Evolutionary conservation across 192 early-diverging fungal genomes (phyloP).

Genomic region (Phlyctochytrium bullatum): DNA sequence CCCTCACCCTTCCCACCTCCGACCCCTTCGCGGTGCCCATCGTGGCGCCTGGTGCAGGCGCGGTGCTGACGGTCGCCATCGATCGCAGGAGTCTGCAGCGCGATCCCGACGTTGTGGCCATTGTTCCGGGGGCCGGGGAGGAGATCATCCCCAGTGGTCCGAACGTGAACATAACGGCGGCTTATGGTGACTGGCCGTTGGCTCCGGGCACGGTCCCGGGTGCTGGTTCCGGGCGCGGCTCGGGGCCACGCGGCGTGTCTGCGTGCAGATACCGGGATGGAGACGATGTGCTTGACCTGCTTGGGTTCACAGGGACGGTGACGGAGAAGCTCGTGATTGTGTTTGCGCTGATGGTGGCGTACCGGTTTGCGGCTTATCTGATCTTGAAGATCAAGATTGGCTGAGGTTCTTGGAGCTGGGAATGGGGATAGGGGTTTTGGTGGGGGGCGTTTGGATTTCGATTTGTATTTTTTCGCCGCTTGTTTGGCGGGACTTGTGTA

Average conservation of each 20-base stretch:
- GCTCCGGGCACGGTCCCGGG: conserved; percentile 19
- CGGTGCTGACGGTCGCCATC: not conserved
- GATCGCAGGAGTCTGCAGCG: not conserved
- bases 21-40: not conserved
- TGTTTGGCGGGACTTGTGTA: not conserved
- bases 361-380: conserved; percentile 19
- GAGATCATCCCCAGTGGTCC: not conserved
- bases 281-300: conserved; percentile 27
- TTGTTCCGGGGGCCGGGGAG: too few relatives aligned
- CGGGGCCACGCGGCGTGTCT: not conserved
- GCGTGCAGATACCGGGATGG: conserved; percentile 36
- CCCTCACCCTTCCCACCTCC: not conserved
- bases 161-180: not conserved
- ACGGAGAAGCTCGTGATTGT: conserved; percentile 23
- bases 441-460: too few relatives aligned
- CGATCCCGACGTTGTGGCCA: not conserved
- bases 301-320: conserved; percentile 22
- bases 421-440: too few relatives aligned
- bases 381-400: conserved; percentile 9
- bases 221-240: conserved; percentile 22
- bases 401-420: not conserved
- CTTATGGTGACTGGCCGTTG: not conserved
- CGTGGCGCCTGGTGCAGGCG: not conserved
- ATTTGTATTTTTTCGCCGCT: not conserved
- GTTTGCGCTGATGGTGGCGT: conserved; percentile 18